These are phyloP conservation scores for Quercus agrifolia DNA, from an alignment of 306 rosid species.

Conservation along the genomic window DNA sequence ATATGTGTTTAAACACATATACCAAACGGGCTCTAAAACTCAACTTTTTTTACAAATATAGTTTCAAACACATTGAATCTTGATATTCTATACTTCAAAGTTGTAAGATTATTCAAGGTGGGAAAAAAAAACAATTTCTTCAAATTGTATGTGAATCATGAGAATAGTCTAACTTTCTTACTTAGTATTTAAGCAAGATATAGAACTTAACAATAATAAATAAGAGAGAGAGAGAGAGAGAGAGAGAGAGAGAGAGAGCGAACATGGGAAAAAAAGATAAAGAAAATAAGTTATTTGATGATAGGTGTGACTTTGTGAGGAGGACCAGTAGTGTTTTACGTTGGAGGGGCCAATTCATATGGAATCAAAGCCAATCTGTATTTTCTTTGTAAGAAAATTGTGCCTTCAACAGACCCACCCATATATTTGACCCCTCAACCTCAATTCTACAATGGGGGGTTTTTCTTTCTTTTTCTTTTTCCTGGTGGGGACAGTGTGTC, in stretches of 20 bases:
- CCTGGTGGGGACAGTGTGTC: too few relatives aligned
- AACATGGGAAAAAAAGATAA: too few relatives aligned
- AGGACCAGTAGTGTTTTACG: neutral
- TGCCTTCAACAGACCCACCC: too few relatives aligned
- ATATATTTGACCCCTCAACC: too few relatives aligned
- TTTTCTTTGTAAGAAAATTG: too few relatives aligned
- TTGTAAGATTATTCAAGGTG: neutral
- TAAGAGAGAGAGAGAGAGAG: too few relatives aligned
- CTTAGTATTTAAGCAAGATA: neutral
- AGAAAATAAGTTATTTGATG: neutral
- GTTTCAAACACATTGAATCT: neutral
- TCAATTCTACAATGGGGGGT: too few relatives aligned
- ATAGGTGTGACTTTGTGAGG: neutral
- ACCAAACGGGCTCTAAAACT: too few relatives aligned
- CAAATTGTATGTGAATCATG: neutral
- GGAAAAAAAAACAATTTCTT: neutral
- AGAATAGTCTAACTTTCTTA: neutral
- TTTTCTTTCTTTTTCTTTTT: too few relatives aligned
- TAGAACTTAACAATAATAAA: neutral
- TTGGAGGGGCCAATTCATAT: neutral
- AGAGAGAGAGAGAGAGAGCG: neutral
- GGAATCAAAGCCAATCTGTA: neutral
- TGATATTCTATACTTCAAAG: neutral
- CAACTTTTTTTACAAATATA: neutral
- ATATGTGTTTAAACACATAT: fast-evolving